These are phyloP conservation scores for Fusarium sp. DNA, from an alignment of 2,329 filamentous ascomycete species.

Conservation along the genomic window DNA sequence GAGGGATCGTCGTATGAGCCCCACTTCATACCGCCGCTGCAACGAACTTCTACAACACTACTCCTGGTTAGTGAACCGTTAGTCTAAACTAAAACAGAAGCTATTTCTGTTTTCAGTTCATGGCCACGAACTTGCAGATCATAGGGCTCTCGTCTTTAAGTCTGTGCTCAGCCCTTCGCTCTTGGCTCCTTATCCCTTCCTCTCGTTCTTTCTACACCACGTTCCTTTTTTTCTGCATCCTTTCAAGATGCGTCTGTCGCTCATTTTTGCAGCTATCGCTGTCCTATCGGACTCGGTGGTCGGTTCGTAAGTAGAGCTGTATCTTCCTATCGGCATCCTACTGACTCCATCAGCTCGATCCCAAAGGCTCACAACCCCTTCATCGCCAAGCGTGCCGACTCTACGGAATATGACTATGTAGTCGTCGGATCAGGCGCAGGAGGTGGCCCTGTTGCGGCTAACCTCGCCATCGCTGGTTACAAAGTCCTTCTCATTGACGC, in stretches of 20 bases:
- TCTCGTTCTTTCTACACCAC: not conserved
- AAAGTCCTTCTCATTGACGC: slow-evolving; percentile 70
- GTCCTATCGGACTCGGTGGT: not conserved
- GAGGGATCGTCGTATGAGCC: not conserved
- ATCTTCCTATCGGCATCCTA: not conserved
- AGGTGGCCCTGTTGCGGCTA: slow-evolving; percentile 65
- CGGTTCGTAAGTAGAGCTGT: not conserved
- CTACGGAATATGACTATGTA: slow-evolving; percentile 65
- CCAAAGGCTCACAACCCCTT: slow-evolving; percentile 20
- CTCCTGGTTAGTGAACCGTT: not conserved
- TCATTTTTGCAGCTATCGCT: not conserved
- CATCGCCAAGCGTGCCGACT: slow-evolving; percentile 12
- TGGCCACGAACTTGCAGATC: not conserved
- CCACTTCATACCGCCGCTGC: not conserved
- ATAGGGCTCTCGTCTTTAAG: not conserved
- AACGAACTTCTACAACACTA: not conserved
- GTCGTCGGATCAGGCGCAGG: slow-evolving; percentile 69
- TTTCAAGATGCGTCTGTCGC: not conserved
- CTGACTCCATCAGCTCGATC: not conserved
- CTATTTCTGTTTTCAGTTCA: not conserved
- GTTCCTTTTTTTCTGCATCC: not conserved
- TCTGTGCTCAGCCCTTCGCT: not conserved
- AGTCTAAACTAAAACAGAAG: not conserved
- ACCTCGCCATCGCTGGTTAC: slow-evolving; percentile 67
- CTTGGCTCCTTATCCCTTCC: not conserved